Conservation (phyloP, 129 eudicot genomes). For the Artemisia annua region DNA sequence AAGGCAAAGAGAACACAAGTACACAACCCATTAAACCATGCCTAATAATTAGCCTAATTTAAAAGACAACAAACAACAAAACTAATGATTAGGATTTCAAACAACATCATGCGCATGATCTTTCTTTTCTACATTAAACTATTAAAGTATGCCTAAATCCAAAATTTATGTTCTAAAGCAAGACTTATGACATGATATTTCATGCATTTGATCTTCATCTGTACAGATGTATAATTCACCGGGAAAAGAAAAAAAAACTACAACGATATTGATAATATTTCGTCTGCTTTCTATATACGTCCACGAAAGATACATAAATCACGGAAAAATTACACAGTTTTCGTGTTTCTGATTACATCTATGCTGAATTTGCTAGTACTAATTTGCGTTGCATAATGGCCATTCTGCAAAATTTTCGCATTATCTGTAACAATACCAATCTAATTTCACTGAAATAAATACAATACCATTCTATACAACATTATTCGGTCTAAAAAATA, state of each 20-base stretch:
- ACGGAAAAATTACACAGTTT: too few relatives aligned
- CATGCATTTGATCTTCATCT: neutral
- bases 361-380: too few relatives aligned
- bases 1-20: neutral
- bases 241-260: neutral
- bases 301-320: too few relatives aligned
- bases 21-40: slow-evolving; percentile 16
- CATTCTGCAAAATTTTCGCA: too few relatives aligned
- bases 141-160: neutral
- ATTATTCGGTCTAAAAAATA: neutral
- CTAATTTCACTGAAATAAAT: too few relatives aligned
- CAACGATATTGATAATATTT: too few relatives aligned
- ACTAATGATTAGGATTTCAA: slow-evolving; percentile 8
- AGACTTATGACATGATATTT: neutral
- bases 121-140: slow-evolving; percentile 2
- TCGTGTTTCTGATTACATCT: too few relatives aligned
- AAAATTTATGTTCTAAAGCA: neutral
- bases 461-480: too few relatives aligned
- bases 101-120: slow-evolving; percentile 11
- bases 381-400: too few relatives aligned
- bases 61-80: neutral
- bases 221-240: neutral
- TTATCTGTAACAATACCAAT: too few relatives aligned
- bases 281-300: too few relatives aligned
- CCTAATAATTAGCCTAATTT: slow-evolving; percentile 18